Evolutionary conservation across 306 rosid species (phyloP).

Genomic region (Fagus sylvatica): DNA sequence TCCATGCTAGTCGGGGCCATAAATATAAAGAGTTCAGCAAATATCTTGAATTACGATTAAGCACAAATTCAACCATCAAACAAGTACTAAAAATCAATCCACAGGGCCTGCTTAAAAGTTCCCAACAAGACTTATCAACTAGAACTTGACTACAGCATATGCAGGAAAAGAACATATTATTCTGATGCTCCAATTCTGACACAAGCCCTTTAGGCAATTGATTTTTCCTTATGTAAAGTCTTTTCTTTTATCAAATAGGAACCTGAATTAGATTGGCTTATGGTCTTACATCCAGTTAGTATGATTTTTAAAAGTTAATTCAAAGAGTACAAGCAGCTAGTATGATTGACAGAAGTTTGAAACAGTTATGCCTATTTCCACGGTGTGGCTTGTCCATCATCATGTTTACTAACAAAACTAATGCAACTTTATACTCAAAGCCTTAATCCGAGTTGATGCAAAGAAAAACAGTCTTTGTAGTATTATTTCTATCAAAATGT

Average conservation of each 20-base stretch:
- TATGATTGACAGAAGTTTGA: conserved; percentile 1
- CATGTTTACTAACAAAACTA: background rate
- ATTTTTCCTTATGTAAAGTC: background rate
- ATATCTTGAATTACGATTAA: background rate
- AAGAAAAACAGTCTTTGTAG: background rate
- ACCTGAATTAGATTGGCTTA: background rate
- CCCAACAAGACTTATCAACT: background rate
- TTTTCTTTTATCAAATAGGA: background rate
- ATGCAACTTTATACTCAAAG: background rate
- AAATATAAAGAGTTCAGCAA: background rate
- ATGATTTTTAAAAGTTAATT: background rate
- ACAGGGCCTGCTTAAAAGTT: background rate
- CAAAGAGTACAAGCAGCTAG: conserved; percentile 4
- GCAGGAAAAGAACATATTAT: too few relatives aligned
- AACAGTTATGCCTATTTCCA: background rate
- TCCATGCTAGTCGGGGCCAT: background rate
- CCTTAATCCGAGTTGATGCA: background rate
- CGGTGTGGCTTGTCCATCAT: background rate
- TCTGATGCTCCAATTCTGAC: too few relatives aligned
- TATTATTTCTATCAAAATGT: background rate
- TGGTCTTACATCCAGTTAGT: conserved; percentile 2
- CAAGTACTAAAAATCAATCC: background rate
- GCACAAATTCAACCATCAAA: background rate
- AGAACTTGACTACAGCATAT: background rate
- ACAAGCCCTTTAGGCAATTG: background rate